Evolutionary conservation across 768 basidiomycete species (phyloP), one percentile per base, ranked within the genome.

Genomic region (Lyophyllum shimeji): DNA sequence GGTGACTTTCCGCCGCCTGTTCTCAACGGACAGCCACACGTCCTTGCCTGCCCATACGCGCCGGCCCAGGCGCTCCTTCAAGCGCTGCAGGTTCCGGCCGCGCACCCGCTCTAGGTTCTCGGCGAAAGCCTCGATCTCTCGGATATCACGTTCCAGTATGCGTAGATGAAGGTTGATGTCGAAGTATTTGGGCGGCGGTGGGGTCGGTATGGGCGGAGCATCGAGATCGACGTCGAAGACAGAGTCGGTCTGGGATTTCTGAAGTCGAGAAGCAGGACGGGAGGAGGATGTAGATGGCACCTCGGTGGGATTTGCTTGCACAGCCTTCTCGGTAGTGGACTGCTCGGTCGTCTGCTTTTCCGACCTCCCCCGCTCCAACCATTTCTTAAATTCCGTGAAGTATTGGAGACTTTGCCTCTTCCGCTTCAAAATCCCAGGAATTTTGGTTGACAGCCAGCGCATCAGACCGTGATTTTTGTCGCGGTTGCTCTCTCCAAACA

Each of bases 31-130:
- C 13, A 90, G 52, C 62, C 79, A 92, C 2, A 93, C 60, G 52
- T 83, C 71, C 67, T 81, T 83, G 29, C 67, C 75, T 5, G 60
- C 66, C 88, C 88, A 90, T 0, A 92, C 82, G 11, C 90, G 83
- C n/a, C 90, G 82, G 8, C 88, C 88, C n/a, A 91, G 70, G 27
- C 82, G 76, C 70, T 92, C 89, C 70, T 90, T 90, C n/a, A 83
- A 54, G 17, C 89, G 81, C 58, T 86, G 82, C 2, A 74, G 73
- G 17, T 74, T 81, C 9, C 87, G 82, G 5, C 72, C 78, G 7
- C 82, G 59, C 2, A 79, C 69, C n/a, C 71, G 69, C 12, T 67
- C 66, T 12, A 84, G 67, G 29, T 71, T 75, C 2, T 65, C 59
- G 34, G 74, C 66, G 50, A 90, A 75, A 2, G 67, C 61, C 50